Evolutionary conservation across 108 stramenopile genomes (phyloP).

Genomic region (Conticribra guillardii): DNA sequence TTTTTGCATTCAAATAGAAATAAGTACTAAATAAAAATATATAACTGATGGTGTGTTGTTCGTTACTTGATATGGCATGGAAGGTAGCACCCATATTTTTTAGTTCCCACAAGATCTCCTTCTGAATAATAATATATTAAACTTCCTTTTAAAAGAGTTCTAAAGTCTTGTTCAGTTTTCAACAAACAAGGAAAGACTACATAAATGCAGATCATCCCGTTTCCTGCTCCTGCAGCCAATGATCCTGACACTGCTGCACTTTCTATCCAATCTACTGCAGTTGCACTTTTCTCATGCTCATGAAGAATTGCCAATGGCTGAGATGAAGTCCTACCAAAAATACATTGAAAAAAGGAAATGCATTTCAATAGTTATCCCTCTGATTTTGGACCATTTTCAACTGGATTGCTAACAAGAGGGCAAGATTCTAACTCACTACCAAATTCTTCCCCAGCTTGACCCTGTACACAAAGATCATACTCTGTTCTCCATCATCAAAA

Average conservation of each 20-base stretch:
- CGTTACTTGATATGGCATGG: no score
- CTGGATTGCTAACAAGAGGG: no score
- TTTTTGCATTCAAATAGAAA: no score
- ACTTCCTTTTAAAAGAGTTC: no score
- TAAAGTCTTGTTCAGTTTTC: not conserved
- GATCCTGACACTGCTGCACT: slow-evolving; percentile 62
- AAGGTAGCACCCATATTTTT: no score
- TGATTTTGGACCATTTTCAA: not conserved
- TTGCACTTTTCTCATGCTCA: slow-evolving; percentile 61
- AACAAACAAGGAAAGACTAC: slow-evolving; percentile 56
- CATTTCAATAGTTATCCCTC: slow-evolving; percentile 73
- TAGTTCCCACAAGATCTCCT: no score
- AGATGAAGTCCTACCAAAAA: slow-evolving; percentile 62
- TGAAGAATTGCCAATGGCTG: slow-evolving; percentile 70
- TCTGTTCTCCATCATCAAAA: not conserved
- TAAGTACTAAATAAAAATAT: no score
- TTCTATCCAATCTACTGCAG: slow-evolving; percentile 78
- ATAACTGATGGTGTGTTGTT: no score
- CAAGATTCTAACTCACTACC: slow-evolving; percentile 71
- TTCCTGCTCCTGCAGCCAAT: slow-evolving; percentile 69
- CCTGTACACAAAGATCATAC: slow-evolving; percentile 31
- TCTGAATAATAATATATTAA: no score
- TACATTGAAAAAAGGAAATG: slow-evolving; percentile 70
- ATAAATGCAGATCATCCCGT: slow-evolving; percentile 68
- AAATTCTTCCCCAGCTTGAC: slow-evolving; percentile 60